Percentiles rank a stretch among this genome's conserved stretches.
These are phyloP conservation scores for Eimeria praecox DNA, from an alignment of 169 alveolate species.

Conservation along the genomic window DNA sequence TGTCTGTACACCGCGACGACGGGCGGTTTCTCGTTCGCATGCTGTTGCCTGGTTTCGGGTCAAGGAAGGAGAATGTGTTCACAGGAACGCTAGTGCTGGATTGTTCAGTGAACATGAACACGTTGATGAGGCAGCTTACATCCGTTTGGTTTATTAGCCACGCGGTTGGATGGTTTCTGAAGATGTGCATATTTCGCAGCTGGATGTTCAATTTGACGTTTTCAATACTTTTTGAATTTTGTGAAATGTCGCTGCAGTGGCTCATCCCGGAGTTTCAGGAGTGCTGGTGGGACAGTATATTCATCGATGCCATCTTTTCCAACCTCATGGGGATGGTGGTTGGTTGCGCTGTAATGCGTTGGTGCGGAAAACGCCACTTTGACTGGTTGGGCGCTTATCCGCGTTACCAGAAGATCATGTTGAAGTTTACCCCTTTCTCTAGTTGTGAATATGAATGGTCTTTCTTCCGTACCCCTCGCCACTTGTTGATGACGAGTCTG, in stretches of 20 bases:
- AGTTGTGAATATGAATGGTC: slow-evolving; percentile 78
- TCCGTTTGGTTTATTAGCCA: slow-evolving; percentile 82
- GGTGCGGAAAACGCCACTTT: slow-evolving; percentile 13
- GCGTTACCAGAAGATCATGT: slow-evolving; percentile 51
- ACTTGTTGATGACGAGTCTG: slow-evolving; percentile 43
- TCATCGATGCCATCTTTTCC: slow-evolving; percentile 75
- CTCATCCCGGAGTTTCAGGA: slow-evolving; percentile 85
- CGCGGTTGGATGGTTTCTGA: slow-evolving; percentile 81
- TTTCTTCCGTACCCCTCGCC: slow-evolving; percentile 78
- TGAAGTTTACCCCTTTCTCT: slow-evolving; percentile 79
- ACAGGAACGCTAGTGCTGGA: slow-evolving; percentile 81
- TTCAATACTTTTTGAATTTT: slow-evolving; percentile 70
- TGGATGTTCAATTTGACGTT: slow-evolving; percentile 78
- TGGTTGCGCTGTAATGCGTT: slow-evolving; percentile 61
- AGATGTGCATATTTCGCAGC: slow-evolving; percentile 81
- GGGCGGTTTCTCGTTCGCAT: slow-evolving; percentile 69
- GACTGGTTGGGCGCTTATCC: slow-evolving; percentile 80
- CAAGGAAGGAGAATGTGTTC: slow-evolving; percentile 33
- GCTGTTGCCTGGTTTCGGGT: slow-evolving; percentile 70
- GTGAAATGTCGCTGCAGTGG: slow-evolving; percentile 84
- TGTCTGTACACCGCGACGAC: slow-evolving; percentile 57
- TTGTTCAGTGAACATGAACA: slow-evolving; percentile 48
- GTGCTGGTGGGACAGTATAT: slow-evolving; percentile 85
- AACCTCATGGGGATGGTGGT: slow-evolving; percentile 82
- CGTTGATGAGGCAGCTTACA: slow-evolving; percentile 68